These are phyloP conservation scores for Barnettozyma populi DNA, from an alignment of 805 yeast species.

Conservation along the genomic window DNA sequence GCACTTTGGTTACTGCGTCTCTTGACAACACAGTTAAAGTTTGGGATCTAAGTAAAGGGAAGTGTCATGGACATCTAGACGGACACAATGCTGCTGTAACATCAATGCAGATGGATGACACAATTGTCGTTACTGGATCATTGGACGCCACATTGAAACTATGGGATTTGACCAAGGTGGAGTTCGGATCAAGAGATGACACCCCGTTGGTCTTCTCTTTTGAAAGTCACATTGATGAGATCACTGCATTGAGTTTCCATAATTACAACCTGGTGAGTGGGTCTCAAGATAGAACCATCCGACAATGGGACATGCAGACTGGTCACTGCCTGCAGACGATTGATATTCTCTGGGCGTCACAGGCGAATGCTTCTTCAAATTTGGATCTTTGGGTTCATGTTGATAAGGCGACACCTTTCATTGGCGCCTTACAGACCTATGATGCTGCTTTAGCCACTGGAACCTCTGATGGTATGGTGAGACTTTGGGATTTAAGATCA, in stretches of 20 bases:
- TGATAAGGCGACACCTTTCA: conserved; percentile 34
- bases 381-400: conserved; percentile 10
- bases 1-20: conserved; percentile 71
- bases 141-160: conserved; percentile 56
- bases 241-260: conserved; percentile 56
- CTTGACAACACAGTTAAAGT: conserved; percentile 73
- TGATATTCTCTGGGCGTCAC: conserved; percentile 60
- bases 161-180: conserved; percentile 45
- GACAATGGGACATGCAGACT: conserved; percentile 68
- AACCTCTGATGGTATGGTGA: conserved; percentile 66
- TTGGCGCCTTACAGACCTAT: conserved; percentile 64
- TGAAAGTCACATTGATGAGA: conserved; percentile 61
- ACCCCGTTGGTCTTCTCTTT: conserved; percentile 42
- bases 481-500: conserved; percentile 71
- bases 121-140: conserved; percentile 49
- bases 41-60: conserved; percentile 70
- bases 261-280: conserved; percentile 57
- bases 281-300: conserved; percentile 62
- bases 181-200: conserved; percentile 17
- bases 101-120: conserved; percentile 54
- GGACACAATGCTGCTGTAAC: conserved; percentile 60
- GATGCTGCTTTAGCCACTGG: conserved; percentile 80
- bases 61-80: conserved; percentile 43
- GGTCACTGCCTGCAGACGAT: conserved; percentile 68
- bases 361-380: conserved; percentile 17